Evolutionary conservation across 768 basidiomycete species (phyloP), one percentile per base, ranked within the genome.

Genomic region (Leccinum disarticulatum): DNA sequence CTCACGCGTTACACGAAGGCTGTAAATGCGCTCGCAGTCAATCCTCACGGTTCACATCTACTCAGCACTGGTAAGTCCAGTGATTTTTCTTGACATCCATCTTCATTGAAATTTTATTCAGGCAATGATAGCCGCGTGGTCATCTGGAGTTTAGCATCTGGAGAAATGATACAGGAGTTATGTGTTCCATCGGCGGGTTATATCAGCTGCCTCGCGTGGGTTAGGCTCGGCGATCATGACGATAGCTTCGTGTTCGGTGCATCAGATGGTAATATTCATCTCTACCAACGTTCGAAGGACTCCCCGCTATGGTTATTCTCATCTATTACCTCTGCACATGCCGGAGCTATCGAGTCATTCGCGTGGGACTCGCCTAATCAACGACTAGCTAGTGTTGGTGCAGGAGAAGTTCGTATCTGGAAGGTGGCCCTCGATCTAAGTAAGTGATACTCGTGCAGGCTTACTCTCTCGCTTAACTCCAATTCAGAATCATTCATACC

Each of bases 251-350:
- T 55, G 1, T 55, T 59, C 2, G 28, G 58, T 4, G 14, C 28
- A 8, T 59, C 38, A 1, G 38, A 59, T n/a, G 30, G 36, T 3
- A 59, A 59, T 27, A 41, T 60, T 22, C 54, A 52, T 47, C 25
- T 55, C 1, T 60, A 60, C 17, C n/a, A 43, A 4, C 6, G 11
- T 9, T 17, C 15, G 2, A 25, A n/a, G 3, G 49, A 52, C 2
- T 7, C 33, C 13, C 41, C 54, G 2, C 10, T 54, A 4, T 59
- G 50, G 6, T 4, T 1, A 6, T 59, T 59, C 19, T 17, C 7
- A 1, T 59, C 48, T 4, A 33, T 59, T 9, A 17, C 28, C 1
- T 7, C 41, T 3, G 53, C 17, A 4, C 47, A 61, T 51, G 22
- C 15, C 0, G 52, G 52, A 10, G 48, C 56, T 0, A 33, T 61